phyloP scores from a whole-genome alignment of 2,329 filamentous ascomycete genomes.

The Scedosporium boydii region DNA sequence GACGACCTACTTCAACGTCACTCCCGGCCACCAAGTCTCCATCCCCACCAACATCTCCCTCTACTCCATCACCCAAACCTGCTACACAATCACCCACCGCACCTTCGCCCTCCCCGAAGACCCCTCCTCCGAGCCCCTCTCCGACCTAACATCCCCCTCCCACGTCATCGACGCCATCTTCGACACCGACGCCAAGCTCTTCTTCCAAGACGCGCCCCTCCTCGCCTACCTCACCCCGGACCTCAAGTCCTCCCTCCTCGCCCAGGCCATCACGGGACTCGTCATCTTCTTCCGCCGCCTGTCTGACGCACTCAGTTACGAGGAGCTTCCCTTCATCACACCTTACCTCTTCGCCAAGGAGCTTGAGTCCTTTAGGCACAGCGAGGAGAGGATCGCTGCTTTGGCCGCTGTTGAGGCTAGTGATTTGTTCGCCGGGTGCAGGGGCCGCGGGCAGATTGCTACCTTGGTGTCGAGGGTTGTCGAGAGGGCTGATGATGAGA shows the following conservation, averaged over 20 bases:
- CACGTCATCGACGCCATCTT: conserved; percentile 22
- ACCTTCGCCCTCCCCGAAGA: conserved; percentile 14
- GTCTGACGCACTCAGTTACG: not conserved
- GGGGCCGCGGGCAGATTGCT: conserved; percentile 20
- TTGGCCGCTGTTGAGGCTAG: conserved; percentile 21
- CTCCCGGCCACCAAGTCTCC: conserved; percentile 12
- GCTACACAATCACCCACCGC: conserved; percentile 4
- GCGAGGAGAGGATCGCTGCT: conserved; percentile 18
- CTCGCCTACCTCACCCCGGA: conserved; percentile 20
- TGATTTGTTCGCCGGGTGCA: conserved; percentile 20
- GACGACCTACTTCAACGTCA: conserved; percentile 8
- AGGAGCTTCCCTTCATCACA: conserved; percentile 12
- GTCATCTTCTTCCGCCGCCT: conserved; percentile 20
- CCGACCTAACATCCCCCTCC: conserved; percentile 7
- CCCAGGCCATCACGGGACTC: conserved; percentile 24
- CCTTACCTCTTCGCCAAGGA: conserved; percentile 15
- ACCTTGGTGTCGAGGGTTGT: conserved; percentile 21
- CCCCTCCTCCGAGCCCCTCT: conserved; percentile 12
- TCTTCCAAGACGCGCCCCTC: conserved; percentile 19
- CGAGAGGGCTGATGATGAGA: conserved; percentile 12
- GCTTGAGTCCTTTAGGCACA: conserved; percentile 19
- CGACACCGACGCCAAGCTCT: conserved; percentile 20
- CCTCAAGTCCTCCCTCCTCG: conserved; percentile 22
- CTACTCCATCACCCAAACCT: conserved; percentile 3
- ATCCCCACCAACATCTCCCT: conserved; percentile 11